Base-by-base conservation (phyloP, 2,329 filamentous ascomycete genomes). In the Passalora sequoiae region DNA sequence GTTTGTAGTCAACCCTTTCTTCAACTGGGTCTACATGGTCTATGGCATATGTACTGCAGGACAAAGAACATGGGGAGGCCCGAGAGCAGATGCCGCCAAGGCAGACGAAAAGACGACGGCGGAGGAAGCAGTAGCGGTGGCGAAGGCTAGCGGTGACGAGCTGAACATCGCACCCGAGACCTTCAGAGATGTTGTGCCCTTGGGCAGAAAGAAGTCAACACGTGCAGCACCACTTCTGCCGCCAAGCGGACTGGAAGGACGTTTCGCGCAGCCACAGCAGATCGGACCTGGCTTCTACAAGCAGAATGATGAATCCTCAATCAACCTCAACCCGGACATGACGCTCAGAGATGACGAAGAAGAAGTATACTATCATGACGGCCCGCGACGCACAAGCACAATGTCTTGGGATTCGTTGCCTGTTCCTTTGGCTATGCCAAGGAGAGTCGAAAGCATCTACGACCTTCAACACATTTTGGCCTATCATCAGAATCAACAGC, bases 21-120 rank as follows among this genome's bases (percentile, higher is more conserved):
- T 96, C 75, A 97, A 97, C 67, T 97, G 91, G 91, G 78, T 88
- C 46, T 97, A 97, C 70, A 95, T 96, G 85, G 84, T 95, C 2
- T 95, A 96, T 64, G 89, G 89, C 32, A 94, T 95, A 56, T 92
- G 94, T 66, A 96, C 91, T 1, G 89, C 89, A 21, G 89, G 89
- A 15, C 88, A 95, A 64, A 78, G 91, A 53, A 97, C 91, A 1
- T 98, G 92, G 91, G 91, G 91, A 54, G 91, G 91, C 0, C 92
- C 91, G 8, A 79, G 91, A 58, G 89, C 88, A 1, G 91, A 97
- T 66, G 89, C 89, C 1, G 87, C 85, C 21, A 75, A 81, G 29
- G 89, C 89, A 3, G 84, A 94, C 62, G 71, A 75, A 9, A 71
- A 80, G 46, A 92, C 82, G 0, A 89, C 86, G 1, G 82, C 86